phyloP scores from a whole-genome alignment of 352 stramenopile species.

The Globisporangium takayamanum region DNA sequence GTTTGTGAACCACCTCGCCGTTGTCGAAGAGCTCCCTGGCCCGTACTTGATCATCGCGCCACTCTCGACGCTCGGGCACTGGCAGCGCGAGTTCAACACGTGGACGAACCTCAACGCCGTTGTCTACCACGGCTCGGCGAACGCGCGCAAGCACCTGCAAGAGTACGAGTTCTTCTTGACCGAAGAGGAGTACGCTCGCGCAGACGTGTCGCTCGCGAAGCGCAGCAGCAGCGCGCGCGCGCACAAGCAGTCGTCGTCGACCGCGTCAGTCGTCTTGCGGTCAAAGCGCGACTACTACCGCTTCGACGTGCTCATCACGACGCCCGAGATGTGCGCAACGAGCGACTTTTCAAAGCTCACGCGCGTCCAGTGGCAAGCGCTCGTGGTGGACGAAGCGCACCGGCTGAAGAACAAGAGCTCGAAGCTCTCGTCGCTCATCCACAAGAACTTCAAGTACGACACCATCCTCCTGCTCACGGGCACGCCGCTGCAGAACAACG shows the following conservation, averaged over 20 bases:
- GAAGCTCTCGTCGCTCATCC: slow-evolving; percentile 88
- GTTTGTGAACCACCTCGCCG: slow-evolving; percentile 94
- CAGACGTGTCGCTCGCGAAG: slow-evolving; percentile 23
- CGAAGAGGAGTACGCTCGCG: slow-evolving; percentile 33
- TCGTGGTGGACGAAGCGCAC: slow-evolving; percentile 99
- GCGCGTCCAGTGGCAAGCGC: slow-evolving; percentile 90
- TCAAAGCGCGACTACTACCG: slow-evolving; percentile 67
- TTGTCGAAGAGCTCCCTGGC: slow-evolving; percentile 91
- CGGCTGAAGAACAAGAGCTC: slow-evolving; percentile 97
- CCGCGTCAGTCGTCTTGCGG: slow-evolving; percentile 13
- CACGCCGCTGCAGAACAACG: slow-evolving; percentile 88
- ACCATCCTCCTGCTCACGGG: slow-evolving; percentile 88
- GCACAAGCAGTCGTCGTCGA: slow-evolving; percentile 2
- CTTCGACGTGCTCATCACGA: slow-evolving; percentile 99
- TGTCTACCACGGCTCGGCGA: slow-evolving; percentile 95
- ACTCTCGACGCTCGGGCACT: slow-evolving; percentile 97
- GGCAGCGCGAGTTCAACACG: slow-evolving; percentile 92
- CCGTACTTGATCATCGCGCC: slow-evolving; percentile 98
- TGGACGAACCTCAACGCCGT: slow-evolving; percentile 99
- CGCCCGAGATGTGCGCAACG: slow-evolving; percentile 97
- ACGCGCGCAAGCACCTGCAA: slow-evolving; percentile 87
- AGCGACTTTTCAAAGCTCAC: slow-evolving; percentile 93
- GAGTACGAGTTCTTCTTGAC: slow-evolving; percentile 94
- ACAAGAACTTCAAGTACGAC: slow-evolving; percentile 71
- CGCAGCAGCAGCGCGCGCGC: slow-evolving; percentile 1